Percentiles rank a stretch among this genome's conserved stretches.
Conservation (phyloP, 2,329 filamentous ascomycete genomes). For the Aspergillus ochraceus region DNA sequence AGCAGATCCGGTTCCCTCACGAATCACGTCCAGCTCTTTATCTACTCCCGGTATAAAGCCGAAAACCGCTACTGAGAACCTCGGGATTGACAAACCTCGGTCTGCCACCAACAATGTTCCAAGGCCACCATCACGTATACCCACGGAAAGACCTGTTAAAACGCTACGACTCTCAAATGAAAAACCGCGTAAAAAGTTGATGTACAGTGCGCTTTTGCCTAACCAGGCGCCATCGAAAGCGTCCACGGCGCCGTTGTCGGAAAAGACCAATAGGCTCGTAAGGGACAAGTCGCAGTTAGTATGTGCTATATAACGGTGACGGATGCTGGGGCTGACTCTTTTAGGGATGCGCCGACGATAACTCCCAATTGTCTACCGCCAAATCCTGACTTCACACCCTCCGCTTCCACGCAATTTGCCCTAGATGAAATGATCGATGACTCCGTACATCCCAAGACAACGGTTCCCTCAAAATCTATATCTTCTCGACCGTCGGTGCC, state of each 20-base stretch:
- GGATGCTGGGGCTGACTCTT: slow-evolving; percentile 11
- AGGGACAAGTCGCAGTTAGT: slow-evolving; percentile 28
- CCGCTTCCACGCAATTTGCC: slow-evolving; percentile 29
- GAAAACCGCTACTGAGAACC: background rate
- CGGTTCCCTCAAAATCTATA: background rate
- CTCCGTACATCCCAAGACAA: background rate
- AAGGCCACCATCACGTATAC: background rate
- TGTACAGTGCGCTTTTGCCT: slow-evolving; percentile 42
- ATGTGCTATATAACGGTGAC: slow-evolving; percentile 14
- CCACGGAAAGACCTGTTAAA: slow-evolving; percentile 18
- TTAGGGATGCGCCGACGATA: slow-evolving; percentile 4
- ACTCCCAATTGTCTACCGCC: slow-evolving; percentile 6
- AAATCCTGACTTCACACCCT: slow-evolving; percentile 28
- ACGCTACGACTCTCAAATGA: slow-evolving; percentile 32
- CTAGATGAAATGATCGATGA: slow-evolving; percentile 26
- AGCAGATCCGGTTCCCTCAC: background rate
- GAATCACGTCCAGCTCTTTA: background rate
- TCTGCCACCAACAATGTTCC: background rate
- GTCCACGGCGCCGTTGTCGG: slow-evolving; percentile 7
- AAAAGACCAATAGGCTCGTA: background rate
- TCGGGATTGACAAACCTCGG: background rate
- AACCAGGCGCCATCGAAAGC: slow-evolving; percentile 15
- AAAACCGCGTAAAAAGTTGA: slow-evolving; percentile 45
- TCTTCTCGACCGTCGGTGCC: background rate
- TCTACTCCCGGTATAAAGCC: background rate